Base-by-base conservation (phyloP, 768 basidiomycete genomes). In the Xerocomellus intermedius region DNA sequence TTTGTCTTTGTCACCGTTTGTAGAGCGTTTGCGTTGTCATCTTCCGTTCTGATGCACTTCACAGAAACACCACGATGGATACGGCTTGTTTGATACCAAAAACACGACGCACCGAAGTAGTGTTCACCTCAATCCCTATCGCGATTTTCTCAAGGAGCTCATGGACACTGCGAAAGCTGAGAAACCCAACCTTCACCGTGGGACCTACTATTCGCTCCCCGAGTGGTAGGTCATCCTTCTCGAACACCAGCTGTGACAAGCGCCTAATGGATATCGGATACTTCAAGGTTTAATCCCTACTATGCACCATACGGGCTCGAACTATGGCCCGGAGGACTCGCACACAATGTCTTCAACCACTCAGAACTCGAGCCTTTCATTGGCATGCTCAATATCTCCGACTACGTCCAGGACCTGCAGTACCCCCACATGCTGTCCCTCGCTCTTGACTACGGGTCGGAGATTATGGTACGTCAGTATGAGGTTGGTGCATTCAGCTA, bases 21-120 rank as follows among this genome's bases (percentile, higher is more conserved):
- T 68, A 2, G 14, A 42, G 44, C 45, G 12, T 9, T 4, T 4
- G 13, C 3, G 16, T 26, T 2, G 9, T 14, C 9, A 1, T 36
- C 8, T 42, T 43, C n/a, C 19, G 2, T 42, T 9, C 19, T 60
- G 42, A 60, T 12, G 13, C 30, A 14, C 10, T 28, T 17, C 24
- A 13, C 60, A 81, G 77, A 85, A 82, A 77, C 83, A 85, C 50
- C 83, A 85, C 52, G 84, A 85, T 51, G 84, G 84, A 1, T 84
- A 78, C 54, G 73, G 72, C 1, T 61, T 84, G 2, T 85, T 84
- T 33, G 81, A 85, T 58, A 80, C 84, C 4, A 73, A 72, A 46
- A 73, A 81, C 48, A 80, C 82, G 5, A 80, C 80, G 0, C 70
- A 82, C 58, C 66, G 83, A 49, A 80, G 73, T 43, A 79, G 77